Evolutionary conservation across 768 basidiomycete genomes (phyloP).

Genomic region (Suillus clintonianus): DNA sequence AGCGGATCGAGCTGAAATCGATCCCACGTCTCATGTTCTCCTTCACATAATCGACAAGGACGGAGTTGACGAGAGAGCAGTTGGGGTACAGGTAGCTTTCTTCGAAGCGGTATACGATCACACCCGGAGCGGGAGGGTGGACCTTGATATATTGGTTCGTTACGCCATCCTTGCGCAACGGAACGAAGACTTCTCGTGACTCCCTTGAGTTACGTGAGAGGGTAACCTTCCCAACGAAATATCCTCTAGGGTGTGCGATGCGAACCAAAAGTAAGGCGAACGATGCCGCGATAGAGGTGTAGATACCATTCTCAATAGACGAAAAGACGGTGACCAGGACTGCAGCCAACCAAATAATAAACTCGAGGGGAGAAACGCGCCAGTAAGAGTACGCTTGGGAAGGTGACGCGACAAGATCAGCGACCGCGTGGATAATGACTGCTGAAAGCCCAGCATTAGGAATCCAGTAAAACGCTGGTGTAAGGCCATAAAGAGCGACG

Average conservation of each 20-base stretch:
- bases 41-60: slow-evolving; percentile 82
- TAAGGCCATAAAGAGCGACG: slow-evolving; percentile 92
- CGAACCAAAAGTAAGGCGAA: slow-evolving; percentile 80
- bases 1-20: slow-evolving; percentile 66
- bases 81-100: slow-evolving; percentile 91
- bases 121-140: slow-evolving; percentile 77
- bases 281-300: slow-evolving; percentile 82
- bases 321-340: slow-evolving; percentile 91
- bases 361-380: slow-evolving; percentile 92
- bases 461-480: slow-evolving; percentile 91
- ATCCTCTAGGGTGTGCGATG: slow-evolving; percentile 83
- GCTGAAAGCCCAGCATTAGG: slow-evolving; percentile 83
- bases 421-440: slow-evolving; percentile 92
- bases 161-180: slow-evolving; percentile 61
- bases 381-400: slow-evolving; percentile 84
- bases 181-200: slow-evolving; percentile 81
- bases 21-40: slow-evolving; percentile 71
- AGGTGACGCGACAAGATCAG: slow-evolving; percentile 85
- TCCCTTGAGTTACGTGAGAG: slow-evolving; percentile 41
- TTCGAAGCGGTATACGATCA: slow-evolving; percentile 90
- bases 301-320: slow-evolving; percentile 92
- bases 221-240: slow-evolving; percentile 86
- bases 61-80: slow-evolving; percentile 64
- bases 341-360: slow-evolving; percentile 83
- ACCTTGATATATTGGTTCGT: slow-evolving; percentile 73